phyloP scores from a whole-genome alignment of 2,329 filamentous ascomycete genomes.

The Herpotrichia juniperi region DNA sequence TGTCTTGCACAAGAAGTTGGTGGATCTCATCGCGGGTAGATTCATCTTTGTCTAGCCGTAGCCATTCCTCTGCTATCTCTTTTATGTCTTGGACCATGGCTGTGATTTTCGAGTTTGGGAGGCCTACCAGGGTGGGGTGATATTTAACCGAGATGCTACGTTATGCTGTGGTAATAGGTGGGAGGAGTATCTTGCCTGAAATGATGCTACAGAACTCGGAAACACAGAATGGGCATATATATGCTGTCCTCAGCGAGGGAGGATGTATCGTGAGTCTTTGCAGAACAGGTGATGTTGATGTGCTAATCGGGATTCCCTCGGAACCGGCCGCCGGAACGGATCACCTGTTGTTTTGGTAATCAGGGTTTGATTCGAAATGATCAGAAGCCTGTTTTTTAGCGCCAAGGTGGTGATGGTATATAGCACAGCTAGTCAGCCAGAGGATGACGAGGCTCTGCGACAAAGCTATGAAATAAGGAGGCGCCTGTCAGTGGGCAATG shows the following conservation, averaged over 20 bases:
- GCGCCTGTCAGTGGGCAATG: background rate
- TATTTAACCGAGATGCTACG: background rate
- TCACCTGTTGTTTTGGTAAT: conserved; percentile 4
- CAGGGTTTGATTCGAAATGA: background rate
- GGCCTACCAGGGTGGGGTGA: background rate
- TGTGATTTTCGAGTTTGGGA: background rate
- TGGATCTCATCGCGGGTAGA: conserved; percentile 61
- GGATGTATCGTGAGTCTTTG: conserved; percentile 14
- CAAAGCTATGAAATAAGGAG: no score
- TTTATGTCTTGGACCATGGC: conserved; percentile 43
- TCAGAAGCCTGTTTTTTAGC: background rate
- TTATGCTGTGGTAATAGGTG: no score
- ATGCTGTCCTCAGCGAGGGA: background rate
- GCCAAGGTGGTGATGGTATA: background rate
- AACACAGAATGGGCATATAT: background rate
- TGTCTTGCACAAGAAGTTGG: conserved; percentile 53
- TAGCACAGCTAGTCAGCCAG: background rate
- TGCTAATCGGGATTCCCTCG: background rate
- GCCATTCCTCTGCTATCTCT: conserved; percentile 61
- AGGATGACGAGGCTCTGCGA: background rate
- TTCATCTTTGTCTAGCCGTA: conserved; percentile 63
- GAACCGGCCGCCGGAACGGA: background rate
- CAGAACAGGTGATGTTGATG: conserved; percentile 30
- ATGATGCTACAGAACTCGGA: background rate
- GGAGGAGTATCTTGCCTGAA: no score